Evolutionary conservation across 495 filamentous ascomycete genomes (phyloP), one percentile per base, ranked within the genome.

Genomic region (Ascodesmis nigricans): DNA sequence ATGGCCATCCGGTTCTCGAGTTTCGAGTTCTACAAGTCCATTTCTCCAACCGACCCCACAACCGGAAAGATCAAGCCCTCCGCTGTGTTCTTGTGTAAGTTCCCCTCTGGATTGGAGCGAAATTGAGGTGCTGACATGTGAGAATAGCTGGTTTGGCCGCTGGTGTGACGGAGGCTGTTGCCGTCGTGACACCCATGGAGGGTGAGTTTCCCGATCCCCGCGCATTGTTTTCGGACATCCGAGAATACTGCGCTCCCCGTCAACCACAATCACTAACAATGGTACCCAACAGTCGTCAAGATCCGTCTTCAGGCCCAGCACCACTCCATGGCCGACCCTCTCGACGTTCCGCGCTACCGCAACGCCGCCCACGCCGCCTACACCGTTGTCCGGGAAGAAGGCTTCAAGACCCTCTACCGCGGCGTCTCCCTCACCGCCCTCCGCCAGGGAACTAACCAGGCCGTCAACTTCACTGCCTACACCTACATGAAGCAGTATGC

Each of bases 1-100:
- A 99, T 99, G 87, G 90, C 87, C 35, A 95, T 95, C 48, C 79
- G 87, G 11, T 99, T 99, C 60, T 92, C 90, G 20, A 87, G 78
- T 40, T 99, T 92, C 56, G 90, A 95, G 58, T 69, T 67, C 44
- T 99, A 93, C 56, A 99, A 93, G 65, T 67, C 44, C 13, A 23
- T 52, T 20, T 48, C 49, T 14, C 39, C 33, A 15, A 21, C 35
- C 21, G 31, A 40, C 20, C 48, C 49, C 2, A 54, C 73, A 40
- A 78, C 75, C 5, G 71, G 75, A 10, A 40, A 52, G 19, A 64
- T 95, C 25, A 68, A 65, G 36, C 76, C 79, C 32, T 65, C 73
- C 44, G 66, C 62, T 13, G 91, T 78, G 18, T 99, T 99, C 59
- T 46, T 91, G 5, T 73, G 73, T 77, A 57, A 36, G 65, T 56